Evolutionary conservation across 1,284 basidiomycete genomes (phyloP).

Genomic region (Leccinum fallax): DNA sequence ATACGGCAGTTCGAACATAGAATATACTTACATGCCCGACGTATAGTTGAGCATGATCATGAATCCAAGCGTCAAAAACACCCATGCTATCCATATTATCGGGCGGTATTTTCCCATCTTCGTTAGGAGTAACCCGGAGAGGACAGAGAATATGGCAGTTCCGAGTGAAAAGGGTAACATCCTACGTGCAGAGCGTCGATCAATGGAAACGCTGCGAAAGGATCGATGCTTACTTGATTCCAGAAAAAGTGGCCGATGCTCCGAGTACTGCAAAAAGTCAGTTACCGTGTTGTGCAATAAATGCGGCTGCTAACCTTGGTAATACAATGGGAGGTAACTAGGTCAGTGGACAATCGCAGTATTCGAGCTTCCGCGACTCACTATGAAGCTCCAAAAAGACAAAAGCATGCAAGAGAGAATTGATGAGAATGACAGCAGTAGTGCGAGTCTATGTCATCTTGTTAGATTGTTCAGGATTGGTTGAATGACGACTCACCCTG

Average conservation of each 20-base stretch:
- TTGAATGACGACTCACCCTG: conserved; percentile 44
- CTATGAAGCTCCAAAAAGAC: conserved; percentile 56
- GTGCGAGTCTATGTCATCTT: conserved; percentile 61
- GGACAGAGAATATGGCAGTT: conserved; percentile 54
- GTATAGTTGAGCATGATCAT: conserved; percentile 55
- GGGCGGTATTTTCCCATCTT: conserved; percentile 61
- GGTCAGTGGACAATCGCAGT: conserved; percentile 6
- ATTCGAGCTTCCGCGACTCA: conserved; percentile 18
- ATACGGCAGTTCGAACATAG: neutral
- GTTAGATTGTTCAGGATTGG: neutral
- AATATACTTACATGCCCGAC: conserved; percentile 47
- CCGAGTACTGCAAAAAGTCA: conserved; percentile 56
- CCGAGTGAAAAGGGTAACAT: conserved; percentile 80
- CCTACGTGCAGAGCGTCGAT: conserved; percentile 37
- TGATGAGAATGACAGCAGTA: conserved; percentile 64
- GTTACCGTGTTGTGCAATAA: conserved; percentile 10
- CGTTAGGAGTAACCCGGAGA: conserved; percentile 62
- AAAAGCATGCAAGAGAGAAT: conserved; percentile 66
- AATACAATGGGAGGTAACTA: conserved; percentile 78
- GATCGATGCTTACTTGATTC: conserved; percentile 55
- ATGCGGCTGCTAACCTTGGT: conserved; percentile 45
- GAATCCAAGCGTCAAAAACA: conserved; percentile 58
- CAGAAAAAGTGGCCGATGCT: conserved; percentile 72
- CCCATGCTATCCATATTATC: conserved; percentile 62
- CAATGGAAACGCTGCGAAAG: neutral